Evolutionary conservation across 2,329 filamentous ascomycete genomes (phyloP).

Genomic region (Scortechinia acanthostroma): DNA sequence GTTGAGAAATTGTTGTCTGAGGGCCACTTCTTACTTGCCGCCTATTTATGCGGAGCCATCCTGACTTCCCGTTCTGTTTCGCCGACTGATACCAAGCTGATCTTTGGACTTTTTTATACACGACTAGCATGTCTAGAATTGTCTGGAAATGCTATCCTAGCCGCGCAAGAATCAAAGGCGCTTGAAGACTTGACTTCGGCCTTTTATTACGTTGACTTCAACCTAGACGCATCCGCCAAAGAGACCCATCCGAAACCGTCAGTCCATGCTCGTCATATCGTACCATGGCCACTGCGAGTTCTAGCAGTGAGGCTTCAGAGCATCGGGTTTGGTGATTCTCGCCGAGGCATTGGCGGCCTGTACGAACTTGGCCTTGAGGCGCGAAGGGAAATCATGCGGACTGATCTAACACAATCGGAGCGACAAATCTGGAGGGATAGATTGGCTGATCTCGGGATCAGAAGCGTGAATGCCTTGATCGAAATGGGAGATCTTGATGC

Average conservation of each 20-base stretch:
- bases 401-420: neutral
- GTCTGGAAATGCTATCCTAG: neutral
- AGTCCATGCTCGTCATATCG: neutral
- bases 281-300: conserved; percentile 2
- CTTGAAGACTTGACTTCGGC: neutral
- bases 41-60: neutral
- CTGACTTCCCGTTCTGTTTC: neutral
- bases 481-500: conserved; percentile 1
- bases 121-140: conserved; percentile 1
- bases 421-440: neutral
- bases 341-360: neutral
- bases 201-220: neutral
- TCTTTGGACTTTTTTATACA: neutral
- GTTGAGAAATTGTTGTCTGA: neutral
- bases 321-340: conserved; percentile 1
- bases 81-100: neutral
- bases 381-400: neutral
- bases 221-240: neutral
- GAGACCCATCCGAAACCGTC: neutral
- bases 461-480: neutral
- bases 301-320: neutral
- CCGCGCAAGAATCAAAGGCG: neutral
- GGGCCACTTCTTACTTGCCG: conserved; percentile 1
- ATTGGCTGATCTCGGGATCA: neutral
- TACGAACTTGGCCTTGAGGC: neutral